Evolutionary conservation across 495 filamentous ascomycete genomes (phyloP), one percentile per base, ranked within the genome.

Genomic region (Aspergillus cavernicola): DNA sequence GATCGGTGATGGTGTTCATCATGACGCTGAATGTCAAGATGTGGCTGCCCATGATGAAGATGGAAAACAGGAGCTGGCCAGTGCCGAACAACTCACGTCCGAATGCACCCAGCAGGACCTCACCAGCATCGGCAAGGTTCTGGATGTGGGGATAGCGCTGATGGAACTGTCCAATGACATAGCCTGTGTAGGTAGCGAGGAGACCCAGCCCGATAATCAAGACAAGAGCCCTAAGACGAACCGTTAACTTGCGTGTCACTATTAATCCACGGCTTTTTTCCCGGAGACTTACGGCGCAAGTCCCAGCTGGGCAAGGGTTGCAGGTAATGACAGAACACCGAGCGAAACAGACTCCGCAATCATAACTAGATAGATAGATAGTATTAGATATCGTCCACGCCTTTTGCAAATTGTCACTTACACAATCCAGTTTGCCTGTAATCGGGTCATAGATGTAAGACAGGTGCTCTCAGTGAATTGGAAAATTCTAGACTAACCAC

Each of bases 21-120:
- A 91, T 86, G 26, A 89, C 85, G 22, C 72, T 68, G 45, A 88
- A 71, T 60, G 90, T 85, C 57, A 85, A 78, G 2, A 90, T 79
- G 62, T 93, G 89, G 9, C 85, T 86, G 19, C 80, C 87, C 74
- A 89, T 86, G 55, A 89, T 83, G 73, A 92, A 90, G 48, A 87
- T 69, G 29, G 88, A 79, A 66, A 90, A 85, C 29, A 89, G 60
- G 16, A 82, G 71, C 62, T 88, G 86, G 53, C 82, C 84, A n/a
- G 67, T 60, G 9, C 83, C 83, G 59, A 87, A 76, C 23, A 92
- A 55, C 59, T 87, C 84, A 39, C 84, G 82, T 0, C 87, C 87
- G 35, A 83, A 67, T 19, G 57, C 67, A 6, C 85, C 85, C 65
- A 82, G 75, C 43, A 89, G 74, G 47, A 90, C 69, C 20, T 78